Evolutionary conservation across 2,329 filamentous ascomycete species (phyloP), one percentile per base, ranked within the genome.

Genomic region (Trichoderma sp.): DNA sequence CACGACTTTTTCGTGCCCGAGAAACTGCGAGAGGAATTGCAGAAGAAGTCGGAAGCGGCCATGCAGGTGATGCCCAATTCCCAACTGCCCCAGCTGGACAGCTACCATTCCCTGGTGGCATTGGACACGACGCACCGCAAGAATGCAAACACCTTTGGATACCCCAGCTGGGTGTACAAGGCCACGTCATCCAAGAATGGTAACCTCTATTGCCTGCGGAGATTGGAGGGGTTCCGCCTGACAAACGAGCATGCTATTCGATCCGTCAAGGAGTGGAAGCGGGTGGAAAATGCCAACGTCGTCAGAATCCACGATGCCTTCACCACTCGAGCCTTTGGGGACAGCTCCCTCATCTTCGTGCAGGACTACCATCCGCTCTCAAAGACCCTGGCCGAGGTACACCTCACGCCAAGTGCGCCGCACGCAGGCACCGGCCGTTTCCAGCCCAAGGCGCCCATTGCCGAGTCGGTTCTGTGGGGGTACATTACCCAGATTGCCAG

Each of bases 1-100:
- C 92, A 96, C 73, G 93, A 98, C 73, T 91, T 98, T 69, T 99
- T 99, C 76, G 85, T 98, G 48, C 88, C 92, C 0, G 93, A 97
- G 72, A 88, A 92, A 66, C 78, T 96, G 7, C 86, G 95, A 63
- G 92, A 97, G 78, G 93, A 97, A 39, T 79, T 97, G 68, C 92
- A 96, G 73, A 92, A 90, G 78, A 97, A 94, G 78, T 84, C 90
- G 0, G 93, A 96, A 72, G 92, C 94, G 30, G 87, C 91, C 5
- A 83, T 92, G 62, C 94, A 97, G 75, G 89, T 92, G 7, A 86
- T 97, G 69, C 90, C 92, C 45, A 96, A 81, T 66, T 81, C 90
- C 48, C 88, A 92, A 66, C 81, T 96, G 7, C 92, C 92, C 6
- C 84, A 87, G 66, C 85, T 98, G 62, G 92, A 96, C 72, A 89